Conservation (phyloP, 352 stramenopile species). For the Achlya hypogyna region DNA sequence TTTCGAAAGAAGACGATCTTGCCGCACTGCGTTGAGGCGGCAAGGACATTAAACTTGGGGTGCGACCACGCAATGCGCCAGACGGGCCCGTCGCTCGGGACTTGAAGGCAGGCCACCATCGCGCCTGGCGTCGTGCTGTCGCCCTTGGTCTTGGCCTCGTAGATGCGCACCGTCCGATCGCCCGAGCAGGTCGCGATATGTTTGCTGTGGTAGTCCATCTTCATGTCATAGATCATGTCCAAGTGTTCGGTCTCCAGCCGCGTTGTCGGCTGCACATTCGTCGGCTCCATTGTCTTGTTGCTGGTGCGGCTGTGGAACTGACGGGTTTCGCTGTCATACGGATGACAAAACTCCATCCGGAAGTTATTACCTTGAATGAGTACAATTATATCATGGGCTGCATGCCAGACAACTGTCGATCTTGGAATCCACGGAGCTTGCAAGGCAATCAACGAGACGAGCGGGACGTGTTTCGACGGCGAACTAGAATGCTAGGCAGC, state of each 20-base stretch:
- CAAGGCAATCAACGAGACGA: too few species aligned
- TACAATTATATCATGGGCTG: too few species aligned
- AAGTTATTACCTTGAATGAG: too few species aligned
- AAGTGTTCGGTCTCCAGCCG: constrained; percentile 81
- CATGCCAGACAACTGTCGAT: too few species aligned
- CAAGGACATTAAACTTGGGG: constrained; percentile 75
- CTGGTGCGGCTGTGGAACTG: background rate
- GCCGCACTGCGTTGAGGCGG: constrained; percentile 66
- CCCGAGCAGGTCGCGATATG: constrained; percentile 69
- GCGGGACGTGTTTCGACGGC: too few species aligned
- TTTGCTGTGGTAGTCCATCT: constrained; percentile 85
- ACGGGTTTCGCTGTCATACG: background rate
- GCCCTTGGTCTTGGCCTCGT: constrained; percentile 59
- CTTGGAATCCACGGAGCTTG: too few species aligned
- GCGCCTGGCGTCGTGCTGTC: constrained; percentile 21
- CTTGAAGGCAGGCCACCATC: constrained; percentile 54
- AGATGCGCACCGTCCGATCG: constrained; percentile 77
- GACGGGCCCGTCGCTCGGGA: constrained; percentile 59
- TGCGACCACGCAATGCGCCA: constrained; percentile 79
- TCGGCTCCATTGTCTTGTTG: background rate
- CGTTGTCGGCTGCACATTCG: background rate
- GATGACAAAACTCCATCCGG: too few species aligned
- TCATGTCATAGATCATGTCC: constrained; percentile 85
- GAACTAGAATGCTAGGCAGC: too few species aligned
- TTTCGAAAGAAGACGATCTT: constrained; percentile 80